These are phyloP conservation scores for Psilocybe cyanescens DNA, from an alignment of 768 basidiomycete genomes.

Conservation along the genomic window DNA sequence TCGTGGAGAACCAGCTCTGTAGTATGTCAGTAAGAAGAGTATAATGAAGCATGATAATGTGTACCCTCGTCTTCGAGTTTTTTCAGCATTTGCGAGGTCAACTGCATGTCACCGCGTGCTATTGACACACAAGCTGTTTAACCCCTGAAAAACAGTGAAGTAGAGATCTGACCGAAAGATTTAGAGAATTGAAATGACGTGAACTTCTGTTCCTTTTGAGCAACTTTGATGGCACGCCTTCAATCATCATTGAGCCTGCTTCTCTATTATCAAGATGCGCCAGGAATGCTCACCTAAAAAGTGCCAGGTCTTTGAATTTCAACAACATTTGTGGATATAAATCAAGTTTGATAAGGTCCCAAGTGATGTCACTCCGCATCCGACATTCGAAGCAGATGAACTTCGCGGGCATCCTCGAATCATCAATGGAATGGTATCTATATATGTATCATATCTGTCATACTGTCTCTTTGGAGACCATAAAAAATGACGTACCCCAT, in stretches of 20 bases:
- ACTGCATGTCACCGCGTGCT: conserved; percentile 54
- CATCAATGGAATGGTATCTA: conserved; percentile 67
- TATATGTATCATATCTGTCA: background rate
- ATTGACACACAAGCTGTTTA: background rate
- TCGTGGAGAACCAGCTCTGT: conserved; percentile 66
- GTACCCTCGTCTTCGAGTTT: conserved; percentile 74
- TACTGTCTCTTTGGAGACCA: too few species aligned
- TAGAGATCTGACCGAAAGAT: conserved; percentile 48
- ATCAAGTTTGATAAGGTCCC: conserved; percentile 68
- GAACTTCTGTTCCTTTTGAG: conserved; percentile 50
- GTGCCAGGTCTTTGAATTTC: conserved; percentile 69
- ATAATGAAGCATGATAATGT: background rate
- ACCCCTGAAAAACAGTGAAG: background rate
- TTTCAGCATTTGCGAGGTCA: conserved; percentile 67
- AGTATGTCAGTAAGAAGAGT: background rate
- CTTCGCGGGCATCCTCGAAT: conserved; percentile 57
- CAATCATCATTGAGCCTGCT: background rate
- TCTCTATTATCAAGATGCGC: background rate
- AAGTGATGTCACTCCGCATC: conserved; percentile 64
- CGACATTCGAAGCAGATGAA: conserved; percentile 83
- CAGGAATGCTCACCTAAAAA: conserved; percentile 60
- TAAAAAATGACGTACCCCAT: conserved; percentile 48
- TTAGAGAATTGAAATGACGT: conserved; percentile 59
- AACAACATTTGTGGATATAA: conserved; percentile 61
- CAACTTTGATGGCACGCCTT: conserved; percentile 74